These are phyloP conservation scores for Clitoria ternatea DNA, from an alignment of 306 rosid genomes.

Conservation along the genomic window DNA sequence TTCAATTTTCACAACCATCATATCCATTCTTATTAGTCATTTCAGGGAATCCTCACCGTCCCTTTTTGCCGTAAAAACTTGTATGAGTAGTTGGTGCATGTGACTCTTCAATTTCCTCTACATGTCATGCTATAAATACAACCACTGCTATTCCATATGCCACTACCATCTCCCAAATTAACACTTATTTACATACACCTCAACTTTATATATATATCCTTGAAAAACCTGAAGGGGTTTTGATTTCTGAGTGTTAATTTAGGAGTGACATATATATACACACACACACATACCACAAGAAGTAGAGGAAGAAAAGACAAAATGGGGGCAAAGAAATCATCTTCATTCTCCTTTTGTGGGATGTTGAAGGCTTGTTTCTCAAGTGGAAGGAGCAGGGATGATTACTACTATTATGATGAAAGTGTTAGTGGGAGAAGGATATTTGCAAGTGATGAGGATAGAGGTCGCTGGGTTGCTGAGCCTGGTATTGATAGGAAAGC, in stretches of 20 bases:
- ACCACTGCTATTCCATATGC: slow-evolving; percentile 8
- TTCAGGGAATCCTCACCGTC: slow-evolving; percentile 47
- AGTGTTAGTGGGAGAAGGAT: slow-evolving; percentile 35
- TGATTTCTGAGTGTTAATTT: background rate
- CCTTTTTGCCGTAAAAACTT: slow-evolving; percentile 24
- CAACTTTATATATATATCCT: background rate
- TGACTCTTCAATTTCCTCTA: background rate
- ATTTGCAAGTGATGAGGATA: slow-evolving; percentile 79
- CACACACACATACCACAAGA: background rate
- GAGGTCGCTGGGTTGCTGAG: slow-evolving; percentile 77
- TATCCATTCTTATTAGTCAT: slow-evolving; percentile 28
- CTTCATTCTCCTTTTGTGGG: slow-evolving; percentile 61
- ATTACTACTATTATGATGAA: slow-evolving; percentile 45
- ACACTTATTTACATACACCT: no score
- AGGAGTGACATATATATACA: background rate
- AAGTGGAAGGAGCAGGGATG: slow-evolving; percentile 30
- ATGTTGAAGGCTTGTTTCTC: slow-evolving; percentile 65
- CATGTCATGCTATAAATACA: slow-evolving; percentile 58
- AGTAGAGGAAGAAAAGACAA: background rate
- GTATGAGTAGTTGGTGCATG: background rate
- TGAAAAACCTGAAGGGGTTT: background rate
- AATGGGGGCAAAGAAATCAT: slow-evolving; percentile 52
- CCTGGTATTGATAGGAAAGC: slow-evolving; percentile 90
- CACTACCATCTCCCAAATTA: background rate
- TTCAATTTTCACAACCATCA: slow-evolving; percentile 27